Evolutionary conservation across 2,329 filamentous ascomycete genomes (phyloP).

Genomic region (Claviceps lovelessii): DNA sequence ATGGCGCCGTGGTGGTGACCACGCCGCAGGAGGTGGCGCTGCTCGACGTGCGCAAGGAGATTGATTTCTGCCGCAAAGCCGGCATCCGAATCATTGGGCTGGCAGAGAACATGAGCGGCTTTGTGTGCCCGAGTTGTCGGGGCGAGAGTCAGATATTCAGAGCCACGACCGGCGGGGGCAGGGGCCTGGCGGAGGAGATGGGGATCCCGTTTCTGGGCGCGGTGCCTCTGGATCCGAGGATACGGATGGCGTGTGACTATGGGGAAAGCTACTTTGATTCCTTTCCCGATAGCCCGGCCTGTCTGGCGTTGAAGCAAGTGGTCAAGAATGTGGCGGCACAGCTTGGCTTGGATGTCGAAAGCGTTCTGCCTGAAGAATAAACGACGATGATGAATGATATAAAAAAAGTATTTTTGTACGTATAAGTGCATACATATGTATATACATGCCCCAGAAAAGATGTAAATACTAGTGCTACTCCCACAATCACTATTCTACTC

Average conservation of each 20-base stretch:
- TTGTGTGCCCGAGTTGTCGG: conserved; percentile 86
- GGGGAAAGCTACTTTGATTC: conserved; percentile 94
- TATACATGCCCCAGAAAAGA: background rate
- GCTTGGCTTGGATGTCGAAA: conserved; percentile 47
- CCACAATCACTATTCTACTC: background rate
- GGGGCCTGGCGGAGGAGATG: conserved; percentile 69
- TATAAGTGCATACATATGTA: conserved; percentile 3
- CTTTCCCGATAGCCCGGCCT: conserved; percentile 86
- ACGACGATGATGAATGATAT: conserved; percentile 7
- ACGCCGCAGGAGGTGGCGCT: conserved; percentile 90
- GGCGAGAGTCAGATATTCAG: conserved; percentile 75
- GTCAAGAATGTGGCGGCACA: conserved; percentile 57
- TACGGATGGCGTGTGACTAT: conserved; percentile 92
- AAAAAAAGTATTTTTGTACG: background rate
- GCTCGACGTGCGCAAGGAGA: conserved; percentile 89
- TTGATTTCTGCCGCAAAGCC: conserved; percentile 93
- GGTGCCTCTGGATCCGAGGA: conserved; percentile 82
- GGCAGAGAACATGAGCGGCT: conserved; percentile 96
- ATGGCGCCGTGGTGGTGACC: conserved; percentile 83
- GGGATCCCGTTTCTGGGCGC: conserved; percentile 76
- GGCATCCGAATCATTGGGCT: conserved; percentile 77
- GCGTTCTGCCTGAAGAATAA: conserved; percentile 31
- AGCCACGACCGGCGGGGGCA: conserved; percentile 78
- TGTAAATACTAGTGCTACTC: background rate
- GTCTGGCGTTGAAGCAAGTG: conserved; percentile 64